Base-by-base conservation (phyloP, 2,329 filamentous ascomycete species). In the Aspergillus cejpii region DNA sequence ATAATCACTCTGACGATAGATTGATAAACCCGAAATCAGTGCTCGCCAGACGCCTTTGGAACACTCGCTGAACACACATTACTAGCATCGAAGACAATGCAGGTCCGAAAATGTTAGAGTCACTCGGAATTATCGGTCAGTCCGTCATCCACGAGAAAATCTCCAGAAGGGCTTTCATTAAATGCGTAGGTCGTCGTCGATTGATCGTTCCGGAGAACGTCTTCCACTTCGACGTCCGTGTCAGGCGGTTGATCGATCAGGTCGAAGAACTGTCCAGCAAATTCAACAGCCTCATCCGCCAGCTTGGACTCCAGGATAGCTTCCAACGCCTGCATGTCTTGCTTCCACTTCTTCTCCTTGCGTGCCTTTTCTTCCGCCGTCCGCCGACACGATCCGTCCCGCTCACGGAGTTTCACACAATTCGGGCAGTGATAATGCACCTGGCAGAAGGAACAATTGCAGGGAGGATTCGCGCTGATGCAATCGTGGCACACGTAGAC, bases 401-500 rank as follows among this genome's bases (percentile, higher is more conserved):
- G 61, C 41, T 67, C 64, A 39, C 61, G 61, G n/a, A 63, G 45
- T 42, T 61, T 62, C 41, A 63, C 55, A 52, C 70, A 72, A 51
- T 71, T 72, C 4, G 68, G 70, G 46, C 70, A 72, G 27, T 65
- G 52, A 44, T 71, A 72, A 49, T 71, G 67, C 21, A 60, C 56
- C 39, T 67, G 59, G 50, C 70, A 72, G 53, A 68, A 70, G 20
- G 67, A 63, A 53, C 69, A 72, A 26, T 62, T 66, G 56, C 70
- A 72, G 6, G 67, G 65, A n/a, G 68, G 67, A 29, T 69, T 56
- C 10, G 54, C 55, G 7, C 54, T 55, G 8, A 69, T 54, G 47
- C 71, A 74, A 29, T 72, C 69, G 46, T 69, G 62, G 49, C 72
- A 74, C 6, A 74, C 68, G 48, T 71, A 61, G 11, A 74, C 64